Percentiles rank a stretch among this genome's conserved stretches.
Evolutionary conservation across 768 basidiomycete genomes (phyloP).

Genomic region (Leccinum subtestaceum): DNA sequence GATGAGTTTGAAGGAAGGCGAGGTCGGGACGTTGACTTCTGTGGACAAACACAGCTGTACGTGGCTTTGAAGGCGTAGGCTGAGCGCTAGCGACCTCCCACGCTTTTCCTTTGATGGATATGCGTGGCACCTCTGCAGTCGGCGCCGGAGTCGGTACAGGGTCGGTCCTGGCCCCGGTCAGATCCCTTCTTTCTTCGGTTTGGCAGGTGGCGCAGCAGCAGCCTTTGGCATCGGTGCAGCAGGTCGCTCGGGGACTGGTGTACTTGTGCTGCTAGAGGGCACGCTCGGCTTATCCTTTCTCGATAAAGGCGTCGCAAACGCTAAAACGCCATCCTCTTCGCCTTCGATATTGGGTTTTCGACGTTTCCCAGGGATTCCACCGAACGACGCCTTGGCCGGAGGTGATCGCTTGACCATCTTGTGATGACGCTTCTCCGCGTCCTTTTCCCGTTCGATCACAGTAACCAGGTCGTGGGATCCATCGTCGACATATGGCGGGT

Average conservation of each 20-base stretch:
- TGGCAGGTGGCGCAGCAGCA: too few relatives aligned
- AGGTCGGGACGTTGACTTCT: too few relatives aligned
- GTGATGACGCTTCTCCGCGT: slow-evolving; percentile 49
- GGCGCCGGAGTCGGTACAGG: slow-evolving; percentile 20
- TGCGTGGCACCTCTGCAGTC: slow-evolving; percentile 30
- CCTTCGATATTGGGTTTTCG: slow-evolving; percentile 49
- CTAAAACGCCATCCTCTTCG: slow-evolving; percentile 60
- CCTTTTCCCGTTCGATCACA: slow-evolving; percentile 70
- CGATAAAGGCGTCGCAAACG: slow-evolving; percentile 52
- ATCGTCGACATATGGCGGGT: slow-evolving; percentile 71
- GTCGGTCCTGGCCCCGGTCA: slow-evolving; percentile 11
- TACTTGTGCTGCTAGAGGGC: slow-evolving; percentile 39
- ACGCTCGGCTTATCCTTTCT: slow-evolving; percentile 48
- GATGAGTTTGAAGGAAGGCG: too few relatives aligned
- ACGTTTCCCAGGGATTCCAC: slow-evolving; percentile 49
- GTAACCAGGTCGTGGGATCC: slow-evolving; percentile 82
- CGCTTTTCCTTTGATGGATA: slow-evolving; percentile 73
- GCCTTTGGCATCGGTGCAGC: slow-evolving; percentile 9
- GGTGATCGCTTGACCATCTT: slow-evolving; percentile 37
- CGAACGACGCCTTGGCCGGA: slow-evolving; percentile 36
- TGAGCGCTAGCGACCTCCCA: slow-evolving; percentile 45
- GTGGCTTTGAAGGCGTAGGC: slow-evolving; percentile 39
- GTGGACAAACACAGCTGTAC: slow-evolving; percentile 6
- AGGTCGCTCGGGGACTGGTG: slow-evolving; percentile 39
- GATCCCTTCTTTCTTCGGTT: slow-evolving; percentile 40